Evolutionary conservation across 2,329 filamentous ascomycete species (phyloP).

Genomic region (Rhinocladiella similis): DNA sequence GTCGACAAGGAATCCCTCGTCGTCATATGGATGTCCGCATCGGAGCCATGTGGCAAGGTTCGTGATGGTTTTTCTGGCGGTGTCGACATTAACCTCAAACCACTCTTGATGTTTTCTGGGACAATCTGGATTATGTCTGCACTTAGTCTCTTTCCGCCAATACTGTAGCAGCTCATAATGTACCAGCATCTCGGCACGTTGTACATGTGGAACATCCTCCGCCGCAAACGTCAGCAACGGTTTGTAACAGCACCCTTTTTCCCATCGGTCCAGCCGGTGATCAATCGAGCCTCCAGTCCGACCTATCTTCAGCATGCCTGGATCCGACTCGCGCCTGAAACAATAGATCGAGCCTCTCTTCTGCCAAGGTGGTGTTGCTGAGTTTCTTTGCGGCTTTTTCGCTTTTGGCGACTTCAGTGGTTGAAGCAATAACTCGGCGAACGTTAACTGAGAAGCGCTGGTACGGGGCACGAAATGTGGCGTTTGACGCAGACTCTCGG

Average conservation of each 20-base stretch:
- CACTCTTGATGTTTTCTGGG: conserved; percentile 10
- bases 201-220: conserved; percentile 4
- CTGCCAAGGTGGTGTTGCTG: not conserved
- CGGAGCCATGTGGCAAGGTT: not conserved
- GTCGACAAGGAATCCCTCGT: not conserved
- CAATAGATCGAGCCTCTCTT: conserved; percentile 5
- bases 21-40: not conserved
- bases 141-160: conserved; percentile 10
- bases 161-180: conserved; percentile 7
- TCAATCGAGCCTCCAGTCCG: not conserved
- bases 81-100: conserved; percentile 6
- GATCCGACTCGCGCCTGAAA: not conserved
- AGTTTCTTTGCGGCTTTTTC: not conserved
- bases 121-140: conserved; percentile 8
- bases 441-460: not conserved
- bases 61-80: not conserved
- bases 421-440: not conserved
- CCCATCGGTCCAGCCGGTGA: not conserved
- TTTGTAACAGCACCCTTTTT: conserved; percentile 2
- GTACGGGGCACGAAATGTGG: not conserved
- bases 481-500: not conserved
- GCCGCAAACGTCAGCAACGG: not conserved
- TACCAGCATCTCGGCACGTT: conserved; percentile 2
- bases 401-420: not conserved
- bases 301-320: conserved; percentile 10